Base-by-base conservation (phyloP, 441 rosid genomes). In the Viola pubescens region DNA sequence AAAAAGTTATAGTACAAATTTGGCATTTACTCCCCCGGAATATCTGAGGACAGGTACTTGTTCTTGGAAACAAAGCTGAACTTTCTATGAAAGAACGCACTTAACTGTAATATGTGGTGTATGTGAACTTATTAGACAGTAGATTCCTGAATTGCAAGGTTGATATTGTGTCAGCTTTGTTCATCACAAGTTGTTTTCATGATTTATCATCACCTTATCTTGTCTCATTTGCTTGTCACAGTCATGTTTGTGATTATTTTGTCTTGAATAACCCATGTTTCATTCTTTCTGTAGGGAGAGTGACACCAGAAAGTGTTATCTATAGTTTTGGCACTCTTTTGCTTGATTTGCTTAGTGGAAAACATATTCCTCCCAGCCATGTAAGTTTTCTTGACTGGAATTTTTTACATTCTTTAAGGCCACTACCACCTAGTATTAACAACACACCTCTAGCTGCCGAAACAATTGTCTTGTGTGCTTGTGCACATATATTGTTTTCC, bases 11-110 rank as follows among this genome's bases (percentile, higher is more conserved):
- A 91, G 97, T 65, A 89, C 98, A 56, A 89, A 89, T 82, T 74
- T 89, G 72, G 98, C 95, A 0, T 89, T 88, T 73, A 85, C 97
- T 54, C 98, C 98, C 48, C 98, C 98, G 0, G 98, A 91, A 71
- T 91, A 91, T 77, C 77, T 91, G 61, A 79, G 87, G 79, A 89
- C 86, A 62, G 96, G 96, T 86, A 77, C 60, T 37, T 51, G 56
- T 50, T 60, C 71, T 70, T 9, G 40, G 11, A 19, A 59, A 16
- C 11, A 5, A 41, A 40, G 39, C 16, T 14, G 5, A 12, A 4
- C 1, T 61, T 48, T 44, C 37, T 56, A 5, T 8, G 6, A 39
- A n/a, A 50, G 43, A 38, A 37, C 53, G 7, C 53, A 6, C 42
- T 42, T 48, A 16, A 56, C 37, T 14, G 19, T 46, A 11, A 13